These are phyloP conservation scores for Trametes cubensis DNA, from an alignment of 768 basidiomycete species.

Conservation along the genomic window DNA sequence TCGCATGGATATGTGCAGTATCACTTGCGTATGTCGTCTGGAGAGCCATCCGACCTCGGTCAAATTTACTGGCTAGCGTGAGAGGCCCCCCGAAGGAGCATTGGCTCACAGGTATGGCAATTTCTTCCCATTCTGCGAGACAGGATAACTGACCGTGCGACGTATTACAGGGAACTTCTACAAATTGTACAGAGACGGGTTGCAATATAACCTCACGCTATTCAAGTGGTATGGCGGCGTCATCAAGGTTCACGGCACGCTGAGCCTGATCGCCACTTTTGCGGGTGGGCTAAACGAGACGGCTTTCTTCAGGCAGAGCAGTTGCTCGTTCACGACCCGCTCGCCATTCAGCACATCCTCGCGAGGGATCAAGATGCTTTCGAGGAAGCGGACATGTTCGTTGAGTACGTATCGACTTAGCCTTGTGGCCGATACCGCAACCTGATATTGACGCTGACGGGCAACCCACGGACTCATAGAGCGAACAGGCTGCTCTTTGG, in stretches of 20 bases:
- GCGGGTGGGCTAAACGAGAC: not conserved
- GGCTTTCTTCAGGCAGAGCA: slow-evolving; percentile 11
- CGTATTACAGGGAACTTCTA: slow-evolving; percentile 36
- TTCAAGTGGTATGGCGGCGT: slow-evolving; percentile 38
- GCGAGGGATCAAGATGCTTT: slow-evolving; percentile 26
- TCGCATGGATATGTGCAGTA: too few relatives aligned
- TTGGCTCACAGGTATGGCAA: slow-evolving; percentile 38
- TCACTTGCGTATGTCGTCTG: not conserved
- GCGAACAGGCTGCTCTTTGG: slow-evolving; percentile 39
- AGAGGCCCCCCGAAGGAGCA: slow-evolving; percentile 38
- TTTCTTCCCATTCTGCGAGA: too few relatives aligned
- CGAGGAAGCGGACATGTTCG: slow-evolving; percentile 23
- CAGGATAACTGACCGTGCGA: not conserved
- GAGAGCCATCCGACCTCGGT: not conserved
- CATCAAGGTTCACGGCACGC: slow-evolving; percentile 38
- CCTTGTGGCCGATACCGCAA: too few relatives aligned
- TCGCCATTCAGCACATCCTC: slow-evolving; percentile 25
- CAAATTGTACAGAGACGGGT: slow-evolving; percentile 37
- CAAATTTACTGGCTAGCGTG: slow-evolving; percentile 10
- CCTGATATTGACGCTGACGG: too few relatives aligned
- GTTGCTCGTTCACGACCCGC: slow-evolving; percentile 29
- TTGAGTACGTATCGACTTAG: slow-evolving; percentile 21
- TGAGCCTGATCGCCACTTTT: slow-evolving; percentile 35
- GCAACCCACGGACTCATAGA: not conserved
- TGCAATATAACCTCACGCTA: slow-evolving; percentile 36